Conservation (phyloP, 179 eudicot genomes). For the Spergularia azorica region DNA sequence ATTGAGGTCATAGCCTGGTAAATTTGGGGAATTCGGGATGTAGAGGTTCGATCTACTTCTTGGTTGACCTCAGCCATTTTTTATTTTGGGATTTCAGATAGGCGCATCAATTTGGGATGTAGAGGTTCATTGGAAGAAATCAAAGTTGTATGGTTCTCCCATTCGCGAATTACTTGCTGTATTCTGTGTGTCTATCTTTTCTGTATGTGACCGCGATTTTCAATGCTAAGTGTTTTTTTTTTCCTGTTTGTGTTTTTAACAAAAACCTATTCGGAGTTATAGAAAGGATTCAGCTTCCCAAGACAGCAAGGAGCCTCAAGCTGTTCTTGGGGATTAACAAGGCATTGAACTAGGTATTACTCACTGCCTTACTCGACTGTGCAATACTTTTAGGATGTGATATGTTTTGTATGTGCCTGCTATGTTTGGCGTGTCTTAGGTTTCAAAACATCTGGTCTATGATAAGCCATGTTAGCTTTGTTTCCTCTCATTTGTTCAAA, state of each 20-base stretch:
- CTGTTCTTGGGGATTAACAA: conserved; percentile 45
- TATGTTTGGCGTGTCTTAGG: no score
- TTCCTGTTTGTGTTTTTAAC: conserved; percentile 21
- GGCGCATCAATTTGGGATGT: no score
- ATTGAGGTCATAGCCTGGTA: no score
- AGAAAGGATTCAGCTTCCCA: conserved; percentile 73
- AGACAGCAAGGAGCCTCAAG: conserved; percentile 55
- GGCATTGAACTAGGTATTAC: conserved; percentile 48
- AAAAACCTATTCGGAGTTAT: conserved; percentile 94
- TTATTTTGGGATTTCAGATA: no score
- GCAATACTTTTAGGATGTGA: no score
- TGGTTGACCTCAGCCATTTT: no score
- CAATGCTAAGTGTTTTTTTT: not conserved
- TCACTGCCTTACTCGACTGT: conserved; percentile 1
- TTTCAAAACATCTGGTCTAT: not conserved
- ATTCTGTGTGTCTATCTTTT: not conserved
- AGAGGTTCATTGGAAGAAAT: conserved; percentile 61
- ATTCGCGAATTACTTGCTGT: not conserved
- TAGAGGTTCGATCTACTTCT: no score
- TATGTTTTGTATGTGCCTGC: not conserved
- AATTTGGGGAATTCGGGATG: no score
- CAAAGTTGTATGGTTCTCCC: conserved; percentile 57
- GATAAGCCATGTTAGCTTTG: no score
- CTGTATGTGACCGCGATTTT: not conserved
- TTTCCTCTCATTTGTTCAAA: not conserved